These are phyloP conservation scores for Pisolithus orientalis DNA, from an alignment of 768 basidiomycete genomes.

Conservation along the genomic window DNA sequence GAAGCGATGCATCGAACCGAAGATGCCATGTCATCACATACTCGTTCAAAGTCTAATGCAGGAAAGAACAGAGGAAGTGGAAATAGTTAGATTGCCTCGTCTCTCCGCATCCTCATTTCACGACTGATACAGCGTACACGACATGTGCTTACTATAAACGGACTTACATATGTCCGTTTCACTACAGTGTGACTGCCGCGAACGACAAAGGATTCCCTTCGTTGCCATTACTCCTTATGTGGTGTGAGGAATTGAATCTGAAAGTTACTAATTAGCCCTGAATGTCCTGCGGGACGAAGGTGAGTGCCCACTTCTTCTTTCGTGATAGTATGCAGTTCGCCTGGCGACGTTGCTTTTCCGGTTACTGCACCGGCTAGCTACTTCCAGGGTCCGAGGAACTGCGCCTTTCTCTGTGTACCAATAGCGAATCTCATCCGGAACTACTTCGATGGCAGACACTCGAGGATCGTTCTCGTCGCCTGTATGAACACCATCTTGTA, in stretches of 20 bases:
- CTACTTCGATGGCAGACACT: constrained; percentile 70
- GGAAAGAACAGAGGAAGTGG: constrained; percentile 13
- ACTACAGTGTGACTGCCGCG: too few species aligned
- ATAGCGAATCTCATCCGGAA: constrained; percentile 77
- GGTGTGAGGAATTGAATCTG: constrained; percentile 37
- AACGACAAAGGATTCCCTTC: too few species aligned
- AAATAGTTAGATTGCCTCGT: constrained; percentile 4
- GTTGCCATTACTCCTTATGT: constrained; percentile 2
- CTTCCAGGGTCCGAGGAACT: constrained; percentile 53
- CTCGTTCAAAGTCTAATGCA: constrained; percentile 38
- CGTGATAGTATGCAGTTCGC: constrained; percentile 71
- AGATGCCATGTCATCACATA: constrained; percentile 62
- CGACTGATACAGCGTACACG: background rate
- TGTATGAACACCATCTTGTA: constrained; percentile 78
- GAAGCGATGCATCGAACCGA: constrained; percentile 76
- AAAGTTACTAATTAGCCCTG: background rate
- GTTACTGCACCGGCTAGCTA: constrained; percentile 52
- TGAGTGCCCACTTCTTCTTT: constrained; percentile 55
- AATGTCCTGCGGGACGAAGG: background rate
- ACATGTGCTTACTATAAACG: too few species aligned
- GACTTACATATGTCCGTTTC: too few species aligned
- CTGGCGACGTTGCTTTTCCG: constrained; percentile 61
- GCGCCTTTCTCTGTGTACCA: constrained; percentile 63
- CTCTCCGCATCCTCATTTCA: background rate
- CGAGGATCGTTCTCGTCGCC: constrained; percentile 79